phyloP scores from a whole-genome alignment of 1,284 basidiomycete genomes.

The Cutaneotrichosporon sp. region DNA sequence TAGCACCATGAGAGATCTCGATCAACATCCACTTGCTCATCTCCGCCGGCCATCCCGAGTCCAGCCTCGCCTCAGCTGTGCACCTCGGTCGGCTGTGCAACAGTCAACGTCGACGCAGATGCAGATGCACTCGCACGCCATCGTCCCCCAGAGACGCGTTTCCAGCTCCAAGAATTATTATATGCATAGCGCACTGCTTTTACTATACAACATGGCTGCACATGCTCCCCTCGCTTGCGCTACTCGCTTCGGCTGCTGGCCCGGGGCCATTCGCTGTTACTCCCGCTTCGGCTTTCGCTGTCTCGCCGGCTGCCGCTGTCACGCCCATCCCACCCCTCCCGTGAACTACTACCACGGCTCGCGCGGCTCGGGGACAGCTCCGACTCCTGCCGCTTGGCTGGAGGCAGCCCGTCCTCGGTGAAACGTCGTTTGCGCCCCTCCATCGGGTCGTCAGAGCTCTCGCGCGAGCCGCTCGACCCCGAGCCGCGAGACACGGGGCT shows the following conservation, averaged over 20 bases:
- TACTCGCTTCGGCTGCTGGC: background rate
- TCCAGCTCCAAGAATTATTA: background rate
- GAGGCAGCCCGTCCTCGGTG: background rate
- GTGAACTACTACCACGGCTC: background rate
- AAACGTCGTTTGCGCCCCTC: background rate
- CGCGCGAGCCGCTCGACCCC: background rate
- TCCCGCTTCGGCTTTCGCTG: background rate
- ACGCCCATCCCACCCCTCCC: background rate
- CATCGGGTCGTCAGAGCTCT: conserved; percentile 7
- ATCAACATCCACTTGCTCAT: too few relatives aligned
- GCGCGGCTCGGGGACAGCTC: background rate
- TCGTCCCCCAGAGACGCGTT: background rate
- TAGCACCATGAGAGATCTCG: too few relatives aligned
- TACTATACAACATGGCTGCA: background rate
- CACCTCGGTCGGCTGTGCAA: too few relatives aligned
- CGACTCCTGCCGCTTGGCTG: background rate
- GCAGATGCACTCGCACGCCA: background rate
- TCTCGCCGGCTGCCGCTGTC: background rate
- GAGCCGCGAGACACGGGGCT: background rate
- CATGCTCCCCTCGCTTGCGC: background rate
- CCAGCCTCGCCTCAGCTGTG: too few relatives aligned
- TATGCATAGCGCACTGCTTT: background rate
- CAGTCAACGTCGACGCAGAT: too few relatives aligned
- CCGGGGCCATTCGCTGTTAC: background rate
- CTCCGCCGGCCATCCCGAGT: too few relatives aligned